phyloP scores from a whole-genome alignment of 345 rosid genomes.

The Turnera subulata region DNA sequence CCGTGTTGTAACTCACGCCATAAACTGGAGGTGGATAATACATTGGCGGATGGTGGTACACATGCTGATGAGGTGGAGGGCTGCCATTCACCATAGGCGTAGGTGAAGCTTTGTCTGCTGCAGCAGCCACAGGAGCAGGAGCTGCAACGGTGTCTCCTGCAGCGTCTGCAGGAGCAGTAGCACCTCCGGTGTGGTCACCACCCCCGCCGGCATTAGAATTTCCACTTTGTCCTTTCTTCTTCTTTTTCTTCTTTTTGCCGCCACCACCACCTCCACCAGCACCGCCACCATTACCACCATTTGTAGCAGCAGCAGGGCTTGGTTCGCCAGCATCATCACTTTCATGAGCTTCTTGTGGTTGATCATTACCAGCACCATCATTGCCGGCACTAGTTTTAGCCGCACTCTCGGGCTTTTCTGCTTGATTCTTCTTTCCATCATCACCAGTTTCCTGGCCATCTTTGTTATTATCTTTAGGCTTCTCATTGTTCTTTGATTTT shows the following conservation, averaged over 20 bases:
- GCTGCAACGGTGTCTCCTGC: conserved; percentile 9
- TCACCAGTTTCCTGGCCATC: conserved; percentile 7
- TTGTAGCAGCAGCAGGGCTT: background rate
- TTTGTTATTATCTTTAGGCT: conserved; percentile 8
- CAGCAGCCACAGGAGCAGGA: background rate
- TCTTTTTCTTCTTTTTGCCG: conserved; percentile 32
- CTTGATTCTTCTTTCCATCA: conserved; percentile 9
- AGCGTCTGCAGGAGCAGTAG: background rate
- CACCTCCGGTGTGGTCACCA: conserved; percentile 15
- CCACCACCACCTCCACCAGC: too few species aligned
- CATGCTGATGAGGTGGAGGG: conserved; percentile 28
- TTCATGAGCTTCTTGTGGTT: conserved; percentile 15
- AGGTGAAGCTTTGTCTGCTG: conserved; percentile 15
- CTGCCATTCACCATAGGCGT: conserved; percentile 21
- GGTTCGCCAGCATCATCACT: too few species aligned
- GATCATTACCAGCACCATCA: conserved; percentile 11
- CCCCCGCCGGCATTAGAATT: conserved; percentile 9
- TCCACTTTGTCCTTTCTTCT: conserved; percentile 35
- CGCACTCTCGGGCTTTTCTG: conserved; percentile 14
- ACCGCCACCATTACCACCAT: conserved; percentile 3
- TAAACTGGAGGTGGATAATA: conserved; percentile 30
- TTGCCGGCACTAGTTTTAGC: conserved; percentile 2
- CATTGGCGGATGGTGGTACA: conserved; percentile 22
- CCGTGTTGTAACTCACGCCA: conserved; percentile 50
- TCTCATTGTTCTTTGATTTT: conserved; percentile 30